phyloP scores from a whole-genome alignment of 257 asterid species.

The Salvia miltiorrhiza region DNA sequence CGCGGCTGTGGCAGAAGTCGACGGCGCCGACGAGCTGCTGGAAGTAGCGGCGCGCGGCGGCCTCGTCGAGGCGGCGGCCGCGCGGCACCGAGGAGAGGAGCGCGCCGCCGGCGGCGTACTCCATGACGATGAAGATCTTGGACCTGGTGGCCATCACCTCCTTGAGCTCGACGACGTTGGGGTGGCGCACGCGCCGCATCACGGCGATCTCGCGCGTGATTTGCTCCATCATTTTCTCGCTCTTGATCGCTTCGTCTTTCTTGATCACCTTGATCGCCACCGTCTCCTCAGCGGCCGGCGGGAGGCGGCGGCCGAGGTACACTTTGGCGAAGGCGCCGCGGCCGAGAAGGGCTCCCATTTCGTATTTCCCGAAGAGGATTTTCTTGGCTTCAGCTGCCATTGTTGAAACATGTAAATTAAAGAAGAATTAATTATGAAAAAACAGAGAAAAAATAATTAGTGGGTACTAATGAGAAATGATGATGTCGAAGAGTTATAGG shows the following conservation, averaged over 20 bases:
- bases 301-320: conserved; percentile 27
- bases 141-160: conserved; percentile 47
- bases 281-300: background rate
- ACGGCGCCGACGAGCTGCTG: conserved; percentile 41
- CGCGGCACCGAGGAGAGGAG: conserved; percentile 28
- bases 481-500: background rate
- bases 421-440: background rate
- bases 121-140: conserved; percentile 43
- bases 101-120: conserved; percentile 35
- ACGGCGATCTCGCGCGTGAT: conserved; percentile 44
- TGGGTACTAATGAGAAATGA: background rate
- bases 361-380: conserved; percentile 37
- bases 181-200: conserved; percentile 52
- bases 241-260: conserved; percentile 31
- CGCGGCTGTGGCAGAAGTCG: conserved; percentile 21
- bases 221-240: conserved; percentile 35
- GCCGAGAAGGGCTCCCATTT: conserved; percentile 36
- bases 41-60: conserved; percentile 35
- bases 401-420: background rate
- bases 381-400: conserved; percentile 35
- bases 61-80: conserved; percentile 34
- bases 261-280: conserved; percentile 45
- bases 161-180: conserved; percentile 39
- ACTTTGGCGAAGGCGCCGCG: conserved; percentile 44
- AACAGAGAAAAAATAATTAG: background rate